Conservation (phyloP, 805 yeast species). For the Priceomyces melissophilus region DNA sequence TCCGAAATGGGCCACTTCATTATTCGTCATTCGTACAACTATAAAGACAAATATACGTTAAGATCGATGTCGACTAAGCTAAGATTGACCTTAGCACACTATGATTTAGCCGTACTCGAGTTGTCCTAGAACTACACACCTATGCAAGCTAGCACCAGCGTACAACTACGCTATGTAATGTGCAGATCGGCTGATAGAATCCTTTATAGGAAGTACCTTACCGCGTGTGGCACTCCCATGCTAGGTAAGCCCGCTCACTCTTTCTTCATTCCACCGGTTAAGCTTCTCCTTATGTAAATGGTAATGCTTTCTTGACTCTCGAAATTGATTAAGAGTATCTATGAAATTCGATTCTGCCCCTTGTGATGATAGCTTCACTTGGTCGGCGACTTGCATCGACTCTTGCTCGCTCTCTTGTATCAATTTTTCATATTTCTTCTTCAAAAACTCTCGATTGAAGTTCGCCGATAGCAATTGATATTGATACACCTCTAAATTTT, state of each 20-base stretch:
- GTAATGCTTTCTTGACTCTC: conserved; percentile 22
- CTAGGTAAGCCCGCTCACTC: conserved; percentile 39
- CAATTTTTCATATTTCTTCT: conserved; percentile 22
- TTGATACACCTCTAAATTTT: conserved; percentile 33
- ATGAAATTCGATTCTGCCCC: conserved; percentile 8
- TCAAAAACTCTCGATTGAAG: conserved; percentile 31
- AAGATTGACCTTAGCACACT: too few relatives aligned
- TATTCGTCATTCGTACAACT: too few relatives aligned
- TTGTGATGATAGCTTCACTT: conserved; percentile 7
- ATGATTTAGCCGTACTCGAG: too few relatives aligned
- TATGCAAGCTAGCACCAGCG: too few relatives aligned
- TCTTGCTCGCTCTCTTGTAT: conserved; percentile 21
- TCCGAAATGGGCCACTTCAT: too few relatives aligned
- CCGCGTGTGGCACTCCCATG: not conserved
- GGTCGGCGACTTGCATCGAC: conserved; percentile 15
- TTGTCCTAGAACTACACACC: too few relatives aligned
- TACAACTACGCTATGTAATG: too few relatives aligned
- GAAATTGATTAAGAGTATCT: conserved; percentile 15
- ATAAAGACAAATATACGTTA: too few relatives aligned
- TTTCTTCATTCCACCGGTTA: conserved; percentile 41
- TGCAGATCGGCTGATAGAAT: too few relatives aligned
- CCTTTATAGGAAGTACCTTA: too few relatives aligned
- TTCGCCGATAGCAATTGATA: conserved; percentile 36
- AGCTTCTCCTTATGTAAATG: conserved; percentile 36
- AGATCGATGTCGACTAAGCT: too few relatives aligned